Evolutionary conservation across 2,329 filamentous ascomycete genomes (phyloP).

Genomic region (Proliferodiscus dingleyae): DNA sequence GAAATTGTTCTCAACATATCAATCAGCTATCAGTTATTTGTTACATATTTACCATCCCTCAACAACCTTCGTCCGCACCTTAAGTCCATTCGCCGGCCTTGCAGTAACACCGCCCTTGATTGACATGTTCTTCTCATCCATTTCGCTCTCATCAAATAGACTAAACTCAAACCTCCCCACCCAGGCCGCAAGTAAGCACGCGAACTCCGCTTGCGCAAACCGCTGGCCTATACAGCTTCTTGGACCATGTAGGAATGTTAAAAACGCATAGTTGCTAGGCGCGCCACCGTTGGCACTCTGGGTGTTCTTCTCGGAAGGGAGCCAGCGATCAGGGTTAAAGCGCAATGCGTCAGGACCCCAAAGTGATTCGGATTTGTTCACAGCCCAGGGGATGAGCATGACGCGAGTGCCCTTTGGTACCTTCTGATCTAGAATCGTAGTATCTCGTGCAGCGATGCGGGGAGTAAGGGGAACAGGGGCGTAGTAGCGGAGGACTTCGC

Average conservation of each 20-base stretch:
- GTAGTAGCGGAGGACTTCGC: slow-evolving; percentile 70
- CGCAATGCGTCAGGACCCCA: slow-evolving; percentile 73
- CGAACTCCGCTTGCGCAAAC: slow-evolving; percentile 82
- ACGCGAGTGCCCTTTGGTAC: slow-evolving; percentile 69
- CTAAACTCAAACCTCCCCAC: slow-evolving; percentile 69
- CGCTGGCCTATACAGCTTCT: slow-evolving; percentile 77
- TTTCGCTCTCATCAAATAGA: slow-evolving; percentile 51
- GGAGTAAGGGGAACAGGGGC: slow-evolving; percentile 67
- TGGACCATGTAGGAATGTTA: slow-evolving; percentile 84
- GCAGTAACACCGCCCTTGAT: slow-evolving; percentile 69
- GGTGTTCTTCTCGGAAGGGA: slow-evolving; percentile 37
- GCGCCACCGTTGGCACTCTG: slow-evolving; percentile 61
- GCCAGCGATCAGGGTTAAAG: slow-evolving; percentile 79
- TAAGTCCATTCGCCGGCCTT: slow-evolving; percentile 67
- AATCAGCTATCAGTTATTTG: too few relatives aligned
- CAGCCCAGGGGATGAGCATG: slow-evolving; percentile 58
- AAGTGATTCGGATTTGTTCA: slow-evolving; percentile 62
- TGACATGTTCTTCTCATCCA: slow-evolving; percentile 61
- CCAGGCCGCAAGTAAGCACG: slow-evolving; percentile 72
- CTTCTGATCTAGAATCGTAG: slow-evolving; percentile 57
- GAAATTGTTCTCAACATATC: too few relatives aligned
- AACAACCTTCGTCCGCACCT: slow-evolving; percentile 61
- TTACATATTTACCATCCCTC: slow-evolving; percentile 52
- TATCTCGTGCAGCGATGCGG: slow-evolving; percentile 60
- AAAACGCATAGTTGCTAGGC: slow-evolving; percentile 67